Percentiles rank a stretch among this genome's conserved stretches.
Evolutionary conservation across 148 eudicot species (phyloP).

Genomic region (Polygonum maritimum): DNA sequence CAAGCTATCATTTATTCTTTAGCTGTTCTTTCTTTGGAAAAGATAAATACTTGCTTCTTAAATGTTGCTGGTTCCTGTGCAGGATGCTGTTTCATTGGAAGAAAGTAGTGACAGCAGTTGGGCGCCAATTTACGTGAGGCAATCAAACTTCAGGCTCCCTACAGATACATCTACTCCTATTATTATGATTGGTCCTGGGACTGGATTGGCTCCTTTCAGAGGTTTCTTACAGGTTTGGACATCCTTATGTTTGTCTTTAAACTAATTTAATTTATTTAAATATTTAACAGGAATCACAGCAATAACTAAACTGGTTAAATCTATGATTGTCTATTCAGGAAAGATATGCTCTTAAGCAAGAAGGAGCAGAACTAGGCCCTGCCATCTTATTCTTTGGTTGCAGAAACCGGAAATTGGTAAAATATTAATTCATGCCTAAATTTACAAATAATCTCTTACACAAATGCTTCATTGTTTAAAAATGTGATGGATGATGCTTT

Average conservation of each 20-base stretch:
- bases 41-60: neutral
- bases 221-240: slow-evolving; percentile 82
- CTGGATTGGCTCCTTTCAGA: slow-evolving; percentile 97
- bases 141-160: slow-evolving; percentile 90
- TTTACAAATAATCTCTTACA: neutral
- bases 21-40: neutral
- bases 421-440: neutral
- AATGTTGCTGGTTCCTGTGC: slow-evolving; percentile 16
- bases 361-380: slow-evolving; percentile 77
- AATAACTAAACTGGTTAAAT: neutral
- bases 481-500: neutral
- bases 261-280: neutral
- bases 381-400: slow-evolving; percentile 79
- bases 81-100: slow-evolving; percentile 62
- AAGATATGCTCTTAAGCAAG: slow-evolving; percentile 59
- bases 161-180: slow-evolving; percentile 67
- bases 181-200: slow-evolving; percentile 97
- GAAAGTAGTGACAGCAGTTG: slow-evolving; percentile 59
- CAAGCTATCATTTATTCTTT: neutral
- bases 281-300: neutral
- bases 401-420: slow-evolving; percentile 73
- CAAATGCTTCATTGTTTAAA: neutral
- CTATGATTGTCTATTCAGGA: slow-evolving; percentile 39
- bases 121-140: slow-evolving; percentile 89
- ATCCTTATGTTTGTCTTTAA: neutral